Evolutionary conservation across 805 yeast genomes (phyloP).

Genomic region (Debaryomyces castellii): DNA sequence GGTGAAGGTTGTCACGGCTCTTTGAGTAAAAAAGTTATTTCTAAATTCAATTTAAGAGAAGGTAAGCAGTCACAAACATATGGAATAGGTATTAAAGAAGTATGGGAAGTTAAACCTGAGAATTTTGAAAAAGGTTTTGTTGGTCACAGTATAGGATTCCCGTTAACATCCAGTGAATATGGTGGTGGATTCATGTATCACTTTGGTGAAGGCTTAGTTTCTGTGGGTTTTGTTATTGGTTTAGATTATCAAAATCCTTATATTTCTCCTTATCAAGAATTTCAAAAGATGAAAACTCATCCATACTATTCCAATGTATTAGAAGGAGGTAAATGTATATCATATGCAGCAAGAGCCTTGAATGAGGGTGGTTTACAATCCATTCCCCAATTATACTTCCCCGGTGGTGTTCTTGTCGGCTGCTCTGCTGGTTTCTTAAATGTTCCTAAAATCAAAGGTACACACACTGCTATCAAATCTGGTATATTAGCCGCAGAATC

Average conservation of each 20-base stretch:
- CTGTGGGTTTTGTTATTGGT: constrained; percentile 94
- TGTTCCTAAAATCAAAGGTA: constrained; percentile 96
- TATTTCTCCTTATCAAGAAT: constrained; percentile 93
- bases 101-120: constrained; percentile 89
- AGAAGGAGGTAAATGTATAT: constrained; percentile 87
- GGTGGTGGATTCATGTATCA: constrained; percentile 99
- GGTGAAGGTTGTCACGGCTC: constrained; percentile 99
- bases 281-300: constrained; percentile 90
- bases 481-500: constrained; percentile 94
- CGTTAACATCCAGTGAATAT: constrained; percentile 68
- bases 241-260: constrained; percentile 94
- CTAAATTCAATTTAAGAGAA: constrained; percentile 65
- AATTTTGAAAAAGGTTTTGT: constrained; percentile 80
- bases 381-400: constrained; percentile 86
- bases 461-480: constrained; percentile 95
- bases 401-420: constrained; percentile 95
- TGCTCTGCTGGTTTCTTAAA: constrained; percentile 96
- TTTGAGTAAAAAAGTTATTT: constrained; percentile 72
- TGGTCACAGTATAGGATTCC: constrained; percentile 88
- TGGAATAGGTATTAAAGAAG: constrained; percentile 94
- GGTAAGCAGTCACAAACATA: constrained; percentile 79
- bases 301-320: constrained; percentile 75
- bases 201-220: constrained; percentile 88
- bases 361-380: constrained; percentile 97
- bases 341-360: constrained; percentile 94